Evolutionary conservation across 208 protist genomes (phyloP).

Genomic region (Angomonas ambiguus): DNA sequence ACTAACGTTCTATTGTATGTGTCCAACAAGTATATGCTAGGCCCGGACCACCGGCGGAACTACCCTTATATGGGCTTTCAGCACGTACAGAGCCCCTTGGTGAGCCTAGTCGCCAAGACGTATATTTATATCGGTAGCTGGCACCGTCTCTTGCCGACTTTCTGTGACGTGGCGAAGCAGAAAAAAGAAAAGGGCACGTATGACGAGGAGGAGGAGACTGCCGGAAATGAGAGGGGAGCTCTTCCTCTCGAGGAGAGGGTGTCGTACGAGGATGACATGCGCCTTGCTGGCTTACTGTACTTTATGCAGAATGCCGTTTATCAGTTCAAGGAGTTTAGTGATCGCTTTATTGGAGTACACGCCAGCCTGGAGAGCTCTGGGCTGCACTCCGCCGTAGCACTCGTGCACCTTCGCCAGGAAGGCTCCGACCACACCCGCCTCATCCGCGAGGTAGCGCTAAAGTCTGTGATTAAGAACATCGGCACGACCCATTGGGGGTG

Average conservation of each 20-base stretch:
- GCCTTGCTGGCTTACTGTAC: slow-evolving; percentile 67
- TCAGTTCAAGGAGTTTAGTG: slow-evolving; percentile 48
- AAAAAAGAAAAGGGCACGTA: neutral
- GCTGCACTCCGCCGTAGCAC: slow-evolving; percentile 24
- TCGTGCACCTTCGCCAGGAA: slow-evolving; percentile 77
- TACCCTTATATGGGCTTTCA: slow-evolving; percentile 84
- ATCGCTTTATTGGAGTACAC: slow-evolving; percentile 63
- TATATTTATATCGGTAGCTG: slow-evolving; percentile 72
- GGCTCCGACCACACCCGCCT: slow-evolving; percentile 58
- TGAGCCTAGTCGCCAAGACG: slow-evolving; percentile 63
- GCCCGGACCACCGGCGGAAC: slow-evolving; percentile 65
- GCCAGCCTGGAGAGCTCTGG: slow-evolving; percentile 48
- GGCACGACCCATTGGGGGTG: slow-evolving; percentile 90
- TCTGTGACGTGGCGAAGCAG: slow-evolving; percentile 26
- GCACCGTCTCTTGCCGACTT: slow-evolving; percentile 55
- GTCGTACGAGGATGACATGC: slow-evolving; percentile 75
- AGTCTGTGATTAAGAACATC: slow-evolving; percentile 76
- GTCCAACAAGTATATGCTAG: slow-evolving; percentile 64
- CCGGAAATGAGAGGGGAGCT: neutral
- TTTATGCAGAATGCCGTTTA: slow-evolving; percentile 67
- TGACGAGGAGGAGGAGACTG: neutral
- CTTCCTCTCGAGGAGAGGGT: slow-evolving; percentile 10
- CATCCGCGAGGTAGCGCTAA: slow-evolving; percentile 81
- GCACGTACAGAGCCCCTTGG: slow-evolving; percentile 81
- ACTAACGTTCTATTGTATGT: slow-evolving; percentile 56